Percentiles rank a stretch among this genome's conserved stretches.
phyloP scores from a whole-genome alignment of 148 eudicot species.

The Rhododendron vialii region DNA sequence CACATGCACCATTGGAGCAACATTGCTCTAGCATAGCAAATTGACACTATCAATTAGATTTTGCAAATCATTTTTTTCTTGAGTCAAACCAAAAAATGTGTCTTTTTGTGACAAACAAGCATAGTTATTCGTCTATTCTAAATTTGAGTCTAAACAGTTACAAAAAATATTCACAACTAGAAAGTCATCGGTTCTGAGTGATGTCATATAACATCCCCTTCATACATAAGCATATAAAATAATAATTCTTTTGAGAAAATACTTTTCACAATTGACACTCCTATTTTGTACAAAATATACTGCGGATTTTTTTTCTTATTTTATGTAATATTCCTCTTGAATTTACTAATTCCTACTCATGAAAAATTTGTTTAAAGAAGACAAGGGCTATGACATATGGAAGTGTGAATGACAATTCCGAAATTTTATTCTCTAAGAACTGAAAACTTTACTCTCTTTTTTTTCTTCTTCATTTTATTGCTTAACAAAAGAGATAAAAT shows the following conservation, averaged over 20 bases:
- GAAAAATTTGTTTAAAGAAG: too few species aligned
- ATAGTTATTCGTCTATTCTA: not conserved
- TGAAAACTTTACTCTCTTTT: not conserved
- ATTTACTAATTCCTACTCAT: too few species aligned
- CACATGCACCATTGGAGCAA: too few species aligned
- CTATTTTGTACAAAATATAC: not conserved
- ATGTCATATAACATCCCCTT: not conserved
- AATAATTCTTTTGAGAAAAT: not conserved
- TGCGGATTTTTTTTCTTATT: not conserved
- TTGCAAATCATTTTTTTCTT: too few species aligned
- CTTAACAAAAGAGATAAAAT: not conserved
- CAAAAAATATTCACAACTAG: not conserved
- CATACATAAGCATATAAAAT: not conserved
- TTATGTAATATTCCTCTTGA: not conserved
- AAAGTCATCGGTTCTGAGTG: not conserved
- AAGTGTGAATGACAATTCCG: not conserved
- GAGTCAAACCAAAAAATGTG: not conserved
- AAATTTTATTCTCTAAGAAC: not conserved
- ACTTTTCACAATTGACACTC: not conserved
- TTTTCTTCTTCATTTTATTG: not conserved
- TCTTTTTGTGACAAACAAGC: not conserved
- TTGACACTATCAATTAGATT: not conserved
- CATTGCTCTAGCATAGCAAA: not conserved
- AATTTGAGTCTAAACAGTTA: not conserved
- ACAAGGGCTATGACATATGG: too few species aligned